Evolutionary conservation across 2,329 filamentous ascomycete species (phyloP).

Genomic region (Neonectria sp.): DNA sequence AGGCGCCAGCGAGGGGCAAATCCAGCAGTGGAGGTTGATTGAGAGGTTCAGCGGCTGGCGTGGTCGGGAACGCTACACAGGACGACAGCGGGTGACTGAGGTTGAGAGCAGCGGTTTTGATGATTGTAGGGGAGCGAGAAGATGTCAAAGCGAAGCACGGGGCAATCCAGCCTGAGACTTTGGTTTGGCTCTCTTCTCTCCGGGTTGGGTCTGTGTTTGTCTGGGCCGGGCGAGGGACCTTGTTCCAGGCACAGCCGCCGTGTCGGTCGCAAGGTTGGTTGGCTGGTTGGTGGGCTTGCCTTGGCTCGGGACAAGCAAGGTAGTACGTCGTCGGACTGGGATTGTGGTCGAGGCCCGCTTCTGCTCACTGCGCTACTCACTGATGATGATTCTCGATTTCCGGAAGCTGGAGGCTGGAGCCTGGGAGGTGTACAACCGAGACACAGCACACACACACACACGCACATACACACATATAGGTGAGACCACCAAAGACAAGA

Average conservation of each 20-base stretch:
- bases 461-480: too few species aligned
- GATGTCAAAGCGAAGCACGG: slow-evolving; percentile 21
- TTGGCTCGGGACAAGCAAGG: slow-evolving; percentile 4
- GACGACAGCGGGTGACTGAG: too few species aligned
- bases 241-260: slow-evolving; percentile 46
- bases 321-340: slow-evolving; percentile 25
- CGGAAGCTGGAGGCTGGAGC: slow-evolving; percentile 2
- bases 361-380: slow-evolving; percentile 11
- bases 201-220: slow-evolving; percentile 16
- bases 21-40: slow-evolving; percentile 14
- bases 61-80: slow-evolving; percentile 4
- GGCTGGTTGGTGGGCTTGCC: slow-evolving; percentile 40
- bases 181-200: slow-evolving; percentile 7
- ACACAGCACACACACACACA: background rate
- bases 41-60: slow-evolving; percentile 17
- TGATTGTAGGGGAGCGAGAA: slow-evolving; percentile 1
- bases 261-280: slow-evolving; percentile 42
- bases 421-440: slow-evolving; percentile 5
- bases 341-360: slow-evolving; percentile 29
- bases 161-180: slow-evolving; percentile 21
- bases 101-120: slow-evolving; percentile 2
- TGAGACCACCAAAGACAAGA: background rate
- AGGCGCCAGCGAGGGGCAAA: slow-evolving; percentile 14
- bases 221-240: slow-evolving; percentile 35
- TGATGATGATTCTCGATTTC: background rate